Evolutionary conservation across 352 stramenopile species (phyloP), one percentile per base, ranked within the genome.

Genomic region (Phytophthora crassamura): DNA sequence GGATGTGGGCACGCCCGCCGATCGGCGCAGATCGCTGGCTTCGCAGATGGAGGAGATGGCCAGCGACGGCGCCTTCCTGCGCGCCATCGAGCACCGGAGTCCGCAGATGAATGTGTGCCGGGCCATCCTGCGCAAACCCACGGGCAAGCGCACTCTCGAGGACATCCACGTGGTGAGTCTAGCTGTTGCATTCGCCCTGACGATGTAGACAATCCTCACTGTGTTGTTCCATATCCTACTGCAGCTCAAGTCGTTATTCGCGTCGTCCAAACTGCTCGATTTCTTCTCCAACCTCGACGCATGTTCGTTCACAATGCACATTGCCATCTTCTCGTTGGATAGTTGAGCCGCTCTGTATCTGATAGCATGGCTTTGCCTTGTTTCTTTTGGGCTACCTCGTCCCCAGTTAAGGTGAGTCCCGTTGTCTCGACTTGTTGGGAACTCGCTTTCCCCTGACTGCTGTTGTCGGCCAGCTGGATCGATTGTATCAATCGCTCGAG

Each of bases 251-350:
- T 82, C 85, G 30, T 69, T 93, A 30, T 80, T 94, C 22, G 72
- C 63, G 10, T 78, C 78, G 42, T 90, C 86, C 46, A 91, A 90
- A 43, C 65, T 94, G 30, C 82, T 91, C 58, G 75, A 91, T 38
- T 92, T 93, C 63, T 94, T 92, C 64, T 78, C 82, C 45, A 90
- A 92, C 48, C 65, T 94, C 18, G 86, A 94, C 50, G 77, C 81
- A 39, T 90, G 82, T 93, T 59, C 40, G 81, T 84, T 14, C 25
- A 32, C 28, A 32, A 8, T 32, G 28, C 28, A 2, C 28, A 32
- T 32, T 32, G 28, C 28, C 28, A 32, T 32, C 28, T 32, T 32
- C 28, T 32, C 28, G 28, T 32, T 28, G 12, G 8, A 32, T 32
- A 32, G 28, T 32, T 32, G 28, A 7, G 28, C 28, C 28, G 28